These are phyloP conservation scores for Lentinula edodes DNA, from an alignment of 768 basidiomycete species.

Conservation along the genomic window DNA sequence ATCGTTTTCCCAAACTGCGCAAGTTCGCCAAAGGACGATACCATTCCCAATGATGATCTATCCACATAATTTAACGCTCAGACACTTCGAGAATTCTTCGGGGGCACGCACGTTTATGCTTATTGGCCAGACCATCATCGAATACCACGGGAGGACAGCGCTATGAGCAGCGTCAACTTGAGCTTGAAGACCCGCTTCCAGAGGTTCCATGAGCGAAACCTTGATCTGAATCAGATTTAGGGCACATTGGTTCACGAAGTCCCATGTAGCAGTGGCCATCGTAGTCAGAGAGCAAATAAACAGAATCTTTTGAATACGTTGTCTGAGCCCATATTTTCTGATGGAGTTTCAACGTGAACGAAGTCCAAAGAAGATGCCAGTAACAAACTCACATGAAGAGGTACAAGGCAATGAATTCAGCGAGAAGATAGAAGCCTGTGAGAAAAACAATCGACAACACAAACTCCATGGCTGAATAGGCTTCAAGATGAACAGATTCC, in stretches of 20 bases:
- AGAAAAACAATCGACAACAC: neutral
- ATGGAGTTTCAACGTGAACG: neutral
- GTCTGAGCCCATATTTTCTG: neutral
- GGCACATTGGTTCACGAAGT: conserved; percentile 1
- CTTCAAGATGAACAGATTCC: neutral
- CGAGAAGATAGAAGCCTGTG: conserved; percentile 1
- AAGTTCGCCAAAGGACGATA: neutral
- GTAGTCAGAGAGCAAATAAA: neutral
- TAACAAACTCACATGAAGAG: neutral
- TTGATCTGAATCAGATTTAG: neutral
- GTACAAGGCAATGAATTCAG: neutral
- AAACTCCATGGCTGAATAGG: no score
- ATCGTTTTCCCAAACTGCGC: neutral
- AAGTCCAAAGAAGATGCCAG: neutral
- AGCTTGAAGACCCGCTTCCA: neutral
- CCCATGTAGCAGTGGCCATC: neutral
- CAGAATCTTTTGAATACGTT: neutral
- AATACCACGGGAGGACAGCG: neutral
- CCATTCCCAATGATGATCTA: neutral
- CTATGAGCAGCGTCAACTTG: neutral
- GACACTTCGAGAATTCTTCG: neutral
- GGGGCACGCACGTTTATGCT: neutral
- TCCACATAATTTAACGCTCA: no score
- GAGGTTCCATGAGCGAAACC: conserved; percentile 2
- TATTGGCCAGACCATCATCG: conserved; percentile 1